These are phyloP conservation scores for Akanthomyces lecanii DNA, from an alignment of 2,329 filamentous ascomycete genomes.

Conservation along the genomic window DNA sequence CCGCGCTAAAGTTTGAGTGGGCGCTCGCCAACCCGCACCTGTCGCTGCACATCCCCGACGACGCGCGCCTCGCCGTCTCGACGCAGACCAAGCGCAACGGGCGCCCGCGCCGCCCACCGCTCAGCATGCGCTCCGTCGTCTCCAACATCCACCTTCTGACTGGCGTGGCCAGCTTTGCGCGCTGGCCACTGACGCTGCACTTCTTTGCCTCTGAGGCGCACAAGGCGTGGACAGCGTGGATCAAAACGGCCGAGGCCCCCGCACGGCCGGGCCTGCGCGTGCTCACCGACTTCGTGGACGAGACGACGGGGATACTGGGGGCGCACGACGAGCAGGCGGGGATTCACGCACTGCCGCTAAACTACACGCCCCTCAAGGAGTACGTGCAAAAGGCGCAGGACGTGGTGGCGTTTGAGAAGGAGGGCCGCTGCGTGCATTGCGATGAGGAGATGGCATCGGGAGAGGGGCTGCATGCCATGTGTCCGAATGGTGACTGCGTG, in stretches of 20 bases:
- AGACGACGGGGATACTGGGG: constrained; percentile 4
- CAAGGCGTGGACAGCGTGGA: constrained; percentile 61
- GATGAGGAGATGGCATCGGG: constrained; percentile 40
- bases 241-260: constrained; percentile 24
- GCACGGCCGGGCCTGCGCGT: constrained; percentile 49
- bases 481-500: constrained; percentile 50
- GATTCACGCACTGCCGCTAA: constrained; percentile 51
- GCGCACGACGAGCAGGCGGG: constrained; percentile 30
- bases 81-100: constrained; percentile 49
- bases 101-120: constrained; percentile 52
- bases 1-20: constrained; percentile 95
- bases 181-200: constrained; percentile 77
- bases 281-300: constrained; percentile 48
- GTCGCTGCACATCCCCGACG: constrained; percentile 70
- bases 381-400: constrained; percentile 54
- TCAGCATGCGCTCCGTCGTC: constrained; percentile 63
- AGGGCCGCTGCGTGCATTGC: constrained; percentile 54
- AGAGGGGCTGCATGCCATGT: constrained; percentile 53
- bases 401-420: constrained; percentile 52
- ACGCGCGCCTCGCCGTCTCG: constrained; percentile 54
- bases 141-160: constrained; percentile 79
- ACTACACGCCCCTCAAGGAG: constrained; percentile 49
- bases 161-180: constrained; percentile 70
- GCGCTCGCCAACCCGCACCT: constrained; percentile 82
- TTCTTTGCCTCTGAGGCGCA: constrained; percentile 73